phyloP scores from a whole-genome alignment of 805 yeast genomes.

The Candida caryicola region DNA sequence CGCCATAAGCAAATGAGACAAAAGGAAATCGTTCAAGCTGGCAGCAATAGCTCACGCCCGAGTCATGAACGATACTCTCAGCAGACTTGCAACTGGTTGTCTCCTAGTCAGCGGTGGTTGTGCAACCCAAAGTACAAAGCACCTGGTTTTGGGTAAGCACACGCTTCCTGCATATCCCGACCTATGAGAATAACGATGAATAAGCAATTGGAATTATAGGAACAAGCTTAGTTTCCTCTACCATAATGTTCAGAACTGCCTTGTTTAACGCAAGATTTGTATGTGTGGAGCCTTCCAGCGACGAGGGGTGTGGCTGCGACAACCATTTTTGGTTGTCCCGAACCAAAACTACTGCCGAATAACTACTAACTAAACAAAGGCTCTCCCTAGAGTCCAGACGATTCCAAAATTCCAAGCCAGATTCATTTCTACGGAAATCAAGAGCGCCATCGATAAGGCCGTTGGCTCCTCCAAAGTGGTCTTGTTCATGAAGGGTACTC shows the following conservation, averaged over 20 bases:
- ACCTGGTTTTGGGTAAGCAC: too few species aligned
- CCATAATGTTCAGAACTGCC: conserved; percentile 17
- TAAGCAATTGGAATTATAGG: conserved; percentile 3
- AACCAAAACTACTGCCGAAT: too few species aligned
- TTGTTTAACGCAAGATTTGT: conserved; percentile 14
- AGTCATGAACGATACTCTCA: too few species aligned
- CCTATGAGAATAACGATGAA: conserved; percentile 8
- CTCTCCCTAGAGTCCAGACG: background rate
- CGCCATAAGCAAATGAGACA: too few species aligned
- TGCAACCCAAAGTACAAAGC: too few species aligned
- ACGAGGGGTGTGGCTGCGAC: too few species aligned
- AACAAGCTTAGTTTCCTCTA: background rate
- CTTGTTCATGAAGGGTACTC: conserved; percentile 97
- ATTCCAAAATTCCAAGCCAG: conserved; percentile 23
- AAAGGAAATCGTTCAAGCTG: too few species aligned
- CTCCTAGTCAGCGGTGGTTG: too few species aligned
- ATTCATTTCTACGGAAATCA: conserved; percentile 72
- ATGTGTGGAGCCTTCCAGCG: conserved; percentile 11
- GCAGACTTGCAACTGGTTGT: too few species aligned
- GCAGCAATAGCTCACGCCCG: too few species aligned
- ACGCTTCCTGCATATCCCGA: conserved; percentile 6
- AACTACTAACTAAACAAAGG: background rate
- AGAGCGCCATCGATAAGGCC: conserved; percentile 81
- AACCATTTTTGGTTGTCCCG: too few species aligned
- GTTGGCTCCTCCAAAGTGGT: conserved; percentile 90